Conservation (phyloP, 2,329 filamentous ascomycete genomes). For the Lachnellula subtilissima region DNA sequence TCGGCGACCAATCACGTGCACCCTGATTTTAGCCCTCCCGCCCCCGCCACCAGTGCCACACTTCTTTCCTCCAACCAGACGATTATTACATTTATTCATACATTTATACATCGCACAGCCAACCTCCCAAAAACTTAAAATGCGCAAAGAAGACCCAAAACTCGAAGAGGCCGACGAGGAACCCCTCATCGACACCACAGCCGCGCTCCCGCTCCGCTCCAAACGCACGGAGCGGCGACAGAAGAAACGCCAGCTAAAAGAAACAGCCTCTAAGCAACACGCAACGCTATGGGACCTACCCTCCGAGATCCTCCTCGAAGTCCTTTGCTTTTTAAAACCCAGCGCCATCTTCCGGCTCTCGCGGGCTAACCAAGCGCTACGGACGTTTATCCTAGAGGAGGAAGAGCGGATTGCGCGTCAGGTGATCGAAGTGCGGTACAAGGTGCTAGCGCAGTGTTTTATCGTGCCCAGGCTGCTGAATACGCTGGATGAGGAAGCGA, state of each 20-base stretch:
- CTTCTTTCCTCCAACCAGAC: too few species aligned
- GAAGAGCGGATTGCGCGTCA: constrained; percentile 39
- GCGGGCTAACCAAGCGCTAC: constrained; percentile 39
- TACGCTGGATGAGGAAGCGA: constrained; percentile 34
- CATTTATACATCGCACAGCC: too few species aligned
- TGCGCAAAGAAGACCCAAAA: not conserved
- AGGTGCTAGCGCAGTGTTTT: constrained; percentile 47
- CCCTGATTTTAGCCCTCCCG: too few species aligned
- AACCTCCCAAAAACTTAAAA: not conserved
- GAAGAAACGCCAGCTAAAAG: constrained; percentile 41
- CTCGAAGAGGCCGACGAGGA: constrained; percentile 31
- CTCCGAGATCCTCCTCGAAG: constrained; percentile 46
- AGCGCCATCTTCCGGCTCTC: constrained; percentile 46
- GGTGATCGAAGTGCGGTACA: constrained; percentile 45
- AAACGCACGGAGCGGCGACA: constrained; percentile 47
- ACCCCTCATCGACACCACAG: constrained; percentile 46
- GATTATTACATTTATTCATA: too few species aligned
- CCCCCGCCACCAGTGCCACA: too few species aligned
- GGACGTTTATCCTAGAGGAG: constrained; percentile 40
- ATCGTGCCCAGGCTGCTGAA: constrained; percentile 43
- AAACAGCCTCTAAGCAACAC: constrained; percentile 30
- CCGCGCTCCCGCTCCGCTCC: constrained; percentile 43
- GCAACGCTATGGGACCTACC: constrained; percentile 44
- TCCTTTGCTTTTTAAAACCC: constrained; percentile 43
- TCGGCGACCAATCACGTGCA: too few species aligned